Conservation (phyloP, 139 green algal species). For the Zygnema circumcarinatum region DNA sequence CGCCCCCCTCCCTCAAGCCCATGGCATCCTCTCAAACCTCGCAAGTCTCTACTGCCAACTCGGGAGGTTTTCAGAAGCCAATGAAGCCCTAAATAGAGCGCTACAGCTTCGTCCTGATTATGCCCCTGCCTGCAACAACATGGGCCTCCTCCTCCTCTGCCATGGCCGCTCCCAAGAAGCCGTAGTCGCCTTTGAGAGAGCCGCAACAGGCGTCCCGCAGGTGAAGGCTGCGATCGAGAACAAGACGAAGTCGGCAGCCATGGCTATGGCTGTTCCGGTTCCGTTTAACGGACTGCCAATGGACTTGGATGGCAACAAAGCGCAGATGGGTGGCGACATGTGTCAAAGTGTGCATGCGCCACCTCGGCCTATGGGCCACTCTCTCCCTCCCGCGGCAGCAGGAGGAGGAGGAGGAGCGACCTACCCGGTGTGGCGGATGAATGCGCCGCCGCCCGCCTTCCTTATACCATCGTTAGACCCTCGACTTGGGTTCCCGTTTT, state of each 20-base stretch:
- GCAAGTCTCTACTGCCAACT: slow-evolving; percentile 24
- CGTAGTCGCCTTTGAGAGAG: slow-evolving; percentile 16
- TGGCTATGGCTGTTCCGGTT: not conserved
- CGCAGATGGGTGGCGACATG: not conserved
- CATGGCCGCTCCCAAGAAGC: slow-evolving; percentile 1
- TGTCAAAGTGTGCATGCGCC: not conserved
- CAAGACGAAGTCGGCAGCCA: slow-evolving; percentile 7
- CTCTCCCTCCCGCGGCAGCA: not conserved
- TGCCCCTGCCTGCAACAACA: slow-evolving; percentile 22
- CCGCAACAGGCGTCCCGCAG: not conserved
- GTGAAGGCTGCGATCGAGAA: slow-evolving; percentile 19
- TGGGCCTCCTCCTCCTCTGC: slow-evolving; percentile 19
- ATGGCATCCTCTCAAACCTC: slow-evolving; percentile 22
- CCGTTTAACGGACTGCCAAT: not conserved
- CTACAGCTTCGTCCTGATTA: slow-evolving; percentile 7
- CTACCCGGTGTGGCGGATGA: not conserved
- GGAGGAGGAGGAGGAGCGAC: not conserved
- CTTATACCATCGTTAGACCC: not conserved
- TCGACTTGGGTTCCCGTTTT: not conserved
- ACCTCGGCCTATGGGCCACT: not conserved
- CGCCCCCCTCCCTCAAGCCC: not conserved
- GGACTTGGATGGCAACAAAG: not conserved
- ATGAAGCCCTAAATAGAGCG: not conserved
- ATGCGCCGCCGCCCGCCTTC: not conserved
- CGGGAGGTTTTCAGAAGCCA: slow-evolving; percentile 4